Percentiles rank a stretch among this genome's conserved stretches.
Conservation (phyloP, 306 rosid species). For the Inga laurina region DNA sequence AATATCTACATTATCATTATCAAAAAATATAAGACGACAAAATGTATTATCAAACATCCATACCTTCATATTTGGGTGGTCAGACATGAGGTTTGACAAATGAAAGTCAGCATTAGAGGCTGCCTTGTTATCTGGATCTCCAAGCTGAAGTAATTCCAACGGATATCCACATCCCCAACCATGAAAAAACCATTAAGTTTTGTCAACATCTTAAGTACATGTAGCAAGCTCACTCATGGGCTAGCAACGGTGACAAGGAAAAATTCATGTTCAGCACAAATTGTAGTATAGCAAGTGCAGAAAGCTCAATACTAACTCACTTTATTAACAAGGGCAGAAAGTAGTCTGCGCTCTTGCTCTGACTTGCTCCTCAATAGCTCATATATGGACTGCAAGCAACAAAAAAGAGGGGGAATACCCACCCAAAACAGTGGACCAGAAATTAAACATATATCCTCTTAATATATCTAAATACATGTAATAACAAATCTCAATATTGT, state of each 20-base stretch:
- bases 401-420: not conserved
- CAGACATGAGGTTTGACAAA: slow-evolving; percentile 81
- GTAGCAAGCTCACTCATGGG: slow-evolving; percentile 1
- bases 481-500: slow-evolving; percentile 7
- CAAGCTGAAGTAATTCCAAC: slow-evolving; percentile 63
- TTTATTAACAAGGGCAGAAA: slow-evolving; percentile 89
- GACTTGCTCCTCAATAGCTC: slow-evolving; percentile 84
- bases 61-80: slow-evolving; percentile 99
- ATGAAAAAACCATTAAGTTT: not conserved
- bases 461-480: not conserved
- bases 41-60: not conserved
- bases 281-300: not conserved
- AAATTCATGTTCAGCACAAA: slow-evolving; percentile 7
- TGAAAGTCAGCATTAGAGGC: slow-evolving; percentile 97
- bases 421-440: not conserved
- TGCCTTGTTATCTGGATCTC: slow-evolving; percentile 90
- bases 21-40: not conserved
- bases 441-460: not conserved
- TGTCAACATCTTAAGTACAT: slow-evolving; percentile 20
- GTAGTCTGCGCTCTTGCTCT: slow-evolving; percentile 90
- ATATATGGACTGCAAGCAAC: slow-evolving; percentile 65
- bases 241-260: not conserved
- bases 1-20: not conserved
- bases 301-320: slow-evolving; percentile 53
- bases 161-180: not conserved